Evolutionary conservation across 495 filamentous ascomycete species (phyloP), one percentile per base, ranked within the genome.

Genomic region (Lasiosphaeria ovina): DNA sequence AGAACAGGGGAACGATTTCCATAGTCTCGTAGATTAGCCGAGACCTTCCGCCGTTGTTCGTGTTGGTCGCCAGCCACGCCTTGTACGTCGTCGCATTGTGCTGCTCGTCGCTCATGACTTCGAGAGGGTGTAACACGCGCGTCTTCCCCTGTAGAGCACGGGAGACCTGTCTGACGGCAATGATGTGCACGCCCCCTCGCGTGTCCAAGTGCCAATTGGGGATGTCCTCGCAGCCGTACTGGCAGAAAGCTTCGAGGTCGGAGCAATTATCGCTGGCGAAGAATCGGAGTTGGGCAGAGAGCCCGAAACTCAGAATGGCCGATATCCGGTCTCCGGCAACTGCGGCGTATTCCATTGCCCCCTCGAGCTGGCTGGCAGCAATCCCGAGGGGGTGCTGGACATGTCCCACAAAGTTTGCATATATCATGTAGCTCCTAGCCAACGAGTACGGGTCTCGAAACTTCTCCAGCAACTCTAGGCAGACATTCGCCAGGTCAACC

Each of bases 141-240:
- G 92, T 96, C 72, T 93, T 96, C 42, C 92, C 92, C 75, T 93
- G 90, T 35, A 97, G 72, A 16, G 92, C 90, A 14, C 90, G 82
- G 51, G 84, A 84, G 56, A 87, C 86, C 75, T 96, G 91, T 63
- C 87, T 76, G 12, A 89, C 80, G 24, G 85, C 79, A 58, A 90
- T 81, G 10, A 95, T 78, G 62, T 90, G 79, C 6, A 84, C 84
- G 10, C 92, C 92, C 14, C 91, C 92, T 34, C 91, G 83, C n/a
- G 88, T 85, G 71, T 95, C 90, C 49, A 82, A 75, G 35, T 80
- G 69, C 90, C 90, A 96, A 44, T 83, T 81, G 1, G 82, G 85
- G 52, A 92, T 83, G 55, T 95, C 92, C 59, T 92, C 88, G 6
- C 88, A 86, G 17, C 84, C 82, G 60, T 88, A 88, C 33, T 83